Base-by-base conservation (phyloP, 805 yeast species). In the Starmera amethionina region DNA sequence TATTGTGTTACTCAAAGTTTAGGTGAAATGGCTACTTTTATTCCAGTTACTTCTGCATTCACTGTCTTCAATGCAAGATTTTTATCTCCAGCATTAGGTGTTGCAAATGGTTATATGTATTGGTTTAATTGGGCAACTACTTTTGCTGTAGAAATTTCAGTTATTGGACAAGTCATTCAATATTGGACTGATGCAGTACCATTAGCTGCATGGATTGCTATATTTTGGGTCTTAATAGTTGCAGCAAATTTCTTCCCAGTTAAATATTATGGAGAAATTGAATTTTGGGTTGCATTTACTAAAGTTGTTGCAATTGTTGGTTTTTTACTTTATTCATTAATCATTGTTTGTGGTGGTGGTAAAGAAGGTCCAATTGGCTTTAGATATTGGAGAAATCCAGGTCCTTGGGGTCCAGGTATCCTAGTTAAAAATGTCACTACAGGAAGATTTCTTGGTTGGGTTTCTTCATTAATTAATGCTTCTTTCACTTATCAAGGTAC, bases 81-180 rank as follows among this genome's bases (percentile, higher is more conserved):
- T 65, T 58, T 79, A 28, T 75, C 82, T 6, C 82, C 80, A n/a
- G 75, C 88, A 7, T 57, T 79, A 32, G 90, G 89, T 42, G 82
- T 77, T 34, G 78, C 87, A 27, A 76, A 74, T 43, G 83, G 84
- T 40, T 80, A 82, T 70, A 64, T 74, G 63, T 82, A 82, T 57
- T 80, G 86, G 83, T 79, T 80, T 57, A 73, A 82, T 9, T 82
- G 87, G 86, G 77, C 82, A 39, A 72, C 80, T 44, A 82, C 89
- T 0, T 80, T 77, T 59, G 85, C 90, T 8, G 66, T 82, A 48
- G 90, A 82, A 58, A 61, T 82, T 42, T 77, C 84, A 5, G 78
- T 81, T 30, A 76, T 81, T 31, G 87, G 87, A 22, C 84, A 79
- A 55, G 68, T 81, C 43, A 67, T 72, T 38, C 55, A 70, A 46